Conservation (phyloP, 805 yeast species). For the Wickerhamiella sorbophila region DNA sequence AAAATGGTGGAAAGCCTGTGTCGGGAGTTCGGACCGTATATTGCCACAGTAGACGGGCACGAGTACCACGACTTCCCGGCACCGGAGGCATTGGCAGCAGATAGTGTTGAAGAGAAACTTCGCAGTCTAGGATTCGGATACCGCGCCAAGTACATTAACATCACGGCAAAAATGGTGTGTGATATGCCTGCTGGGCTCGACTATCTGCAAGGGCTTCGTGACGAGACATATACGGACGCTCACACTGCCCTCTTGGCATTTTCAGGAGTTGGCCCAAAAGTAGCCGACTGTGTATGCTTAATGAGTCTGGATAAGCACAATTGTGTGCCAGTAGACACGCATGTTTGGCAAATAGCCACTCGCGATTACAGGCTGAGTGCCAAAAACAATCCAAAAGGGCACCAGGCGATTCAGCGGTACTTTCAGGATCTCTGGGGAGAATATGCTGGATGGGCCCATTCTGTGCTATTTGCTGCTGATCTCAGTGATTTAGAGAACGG, state of each 20-base stretch:
- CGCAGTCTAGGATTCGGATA: conserved; percentile 60
- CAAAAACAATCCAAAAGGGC: conserved; percentile 30
- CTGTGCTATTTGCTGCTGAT: conserved; percentile 82
- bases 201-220: conserved; percentile 32
- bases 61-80: conserved; percentile 62
- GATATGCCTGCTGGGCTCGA: conserved; percentile 25
- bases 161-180: conserved; percentile 49
- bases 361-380: conserved; percentile 51
- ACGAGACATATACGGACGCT: conserved; percentile 35
- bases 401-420: conserved; percentile 41
- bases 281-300: conserved; percentile 88
- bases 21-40: conserved; percentile 46
- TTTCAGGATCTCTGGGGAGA: conserved; percentile 68
- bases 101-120: conserved; percentile 32
- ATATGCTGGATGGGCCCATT: conserved; percentile 98
- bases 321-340: conserved; percentile 91
- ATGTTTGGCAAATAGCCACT: conserved; percentile 77
- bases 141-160: conserved; percentile 73
- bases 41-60: conserved; percentile 40
- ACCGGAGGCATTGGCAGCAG: conserved; percentile 36
- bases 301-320: conserved; percentile 82
- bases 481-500: conserved; percentile 60
- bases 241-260: conserved; percentile 48
- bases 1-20: conserved; percentile 80
- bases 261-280: conserved; percentile 93